Evolutionary conservation across 2,329 filamentous ascomycete genomes (phyloP), one percentile per base, ranked within the genome.

Genomic region (Beauveria rudraprayagi): DNA sequence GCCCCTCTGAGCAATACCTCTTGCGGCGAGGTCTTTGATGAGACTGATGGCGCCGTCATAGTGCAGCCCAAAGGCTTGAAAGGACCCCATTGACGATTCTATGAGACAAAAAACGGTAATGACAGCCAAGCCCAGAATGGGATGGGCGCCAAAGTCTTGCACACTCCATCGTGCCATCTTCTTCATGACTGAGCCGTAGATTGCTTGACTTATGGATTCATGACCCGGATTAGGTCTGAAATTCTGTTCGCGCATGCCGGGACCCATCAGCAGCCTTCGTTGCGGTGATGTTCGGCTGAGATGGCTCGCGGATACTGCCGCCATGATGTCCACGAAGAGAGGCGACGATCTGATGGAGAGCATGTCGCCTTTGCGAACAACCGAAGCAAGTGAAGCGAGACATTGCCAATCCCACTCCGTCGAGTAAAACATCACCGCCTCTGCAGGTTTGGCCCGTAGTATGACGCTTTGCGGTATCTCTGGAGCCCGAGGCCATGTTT

Each of bases 41-140:
- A 63, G 14, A 17, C 43, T 37, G n/a, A 1, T 61, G 40, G 2
- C 61, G 44, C 2, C 67, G 1, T 53, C 30, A 0, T 63, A 65
- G 40, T 68, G 67, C 3, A 67, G 14, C 2, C 55, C 41, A 46
- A 66, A 68, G 10, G 57, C 62, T 5, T 47, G 48, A n/a, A 68
- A 68, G 14, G 65, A 66, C 1, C 67, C 67, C 66, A 67, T 67
- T 3, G 65, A 67, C 0, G 65, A 66, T 26, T 68, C 67, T 19
- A 65, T 48, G 16, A 65, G 63, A n/a, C 66, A 67, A 17, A 68
- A 66, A 2, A 68, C 55, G 0, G 67, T 52, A 1, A 67, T 51
- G 3, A 65, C 56, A 3, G 65, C 52, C 8, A 68, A 48, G 1
- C 57, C 62, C 0, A 65, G 53, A 11, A 44, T 37, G 1, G 62